Conservation (phyloP, 129 eudicot species). For the Daucus carota region DNA sequence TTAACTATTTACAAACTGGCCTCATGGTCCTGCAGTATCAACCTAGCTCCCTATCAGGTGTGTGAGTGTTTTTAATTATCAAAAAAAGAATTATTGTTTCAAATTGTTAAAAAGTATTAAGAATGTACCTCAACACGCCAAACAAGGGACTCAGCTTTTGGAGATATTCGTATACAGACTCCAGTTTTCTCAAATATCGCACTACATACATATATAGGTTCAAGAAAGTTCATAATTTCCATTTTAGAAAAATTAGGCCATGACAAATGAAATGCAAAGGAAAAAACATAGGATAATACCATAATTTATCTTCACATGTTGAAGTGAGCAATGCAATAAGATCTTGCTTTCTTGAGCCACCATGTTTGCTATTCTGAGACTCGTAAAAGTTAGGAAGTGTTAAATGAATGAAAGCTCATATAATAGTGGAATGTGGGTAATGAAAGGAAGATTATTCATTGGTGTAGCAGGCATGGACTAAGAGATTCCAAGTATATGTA, state of each 20-base stretch:
- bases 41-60: no score
- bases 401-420: not conserved
- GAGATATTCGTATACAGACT: slow-evolving; percentile 51
- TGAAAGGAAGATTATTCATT: not conserved
- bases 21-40: no score
- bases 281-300: slow-evolving; percentile 28
- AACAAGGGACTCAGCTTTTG: slow-evolving; percentile 50
- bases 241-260: not conserved
- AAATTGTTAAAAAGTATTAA: not conserved
- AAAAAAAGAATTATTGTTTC: not conserved
- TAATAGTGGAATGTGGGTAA: not conserved
- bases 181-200: slow-evolving; percentile 48
- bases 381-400: not conserved
- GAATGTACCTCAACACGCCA: slow-evolving; percentile 88
- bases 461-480: not conserved
- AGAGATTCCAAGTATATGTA: not conserved
- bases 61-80: no score
- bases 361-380: slow-evolving; percentile 40
- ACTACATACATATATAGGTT: slow-evolving; percentile 47
- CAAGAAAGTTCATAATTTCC: slow-evolving; percentile 11
- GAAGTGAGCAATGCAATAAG: slow-evolving; percentile 47
- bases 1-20: not conserved
- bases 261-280: not conserved
- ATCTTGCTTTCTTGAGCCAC: slow-evolving; percentile 58
- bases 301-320: slow-evolving; percentile 37